Evolutionary conservation across 176 grass and related monocot genomes (phyloP).

Genomic region (Aegilops bicornis): DNA sequence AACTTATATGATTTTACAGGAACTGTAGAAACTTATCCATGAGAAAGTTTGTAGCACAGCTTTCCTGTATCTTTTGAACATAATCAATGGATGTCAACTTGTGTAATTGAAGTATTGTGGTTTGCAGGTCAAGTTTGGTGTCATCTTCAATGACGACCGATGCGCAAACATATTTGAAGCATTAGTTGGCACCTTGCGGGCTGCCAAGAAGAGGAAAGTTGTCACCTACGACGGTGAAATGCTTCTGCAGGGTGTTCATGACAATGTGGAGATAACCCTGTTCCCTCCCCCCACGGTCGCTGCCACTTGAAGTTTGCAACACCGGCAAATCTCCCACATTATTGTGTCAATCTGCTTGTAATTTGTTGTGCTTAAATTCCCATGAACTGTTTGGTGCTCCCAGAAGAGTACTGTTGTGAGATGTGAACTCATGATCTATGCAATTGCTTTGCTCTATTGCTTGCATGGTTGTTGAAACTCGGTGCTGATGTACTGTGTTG

Average conservation of each 20-base stretch:
- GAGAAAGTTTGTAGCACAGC: background rate
- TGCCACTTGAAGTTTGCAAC: slow-evolving; percentile 18
- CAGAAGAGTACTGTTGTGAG: background rate
- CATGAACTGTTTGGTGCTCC: slow-evolving; percentile 1
- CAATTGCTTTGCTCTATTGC: background rate
- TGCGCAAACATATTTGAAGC: slow-evolving; percentile 95
- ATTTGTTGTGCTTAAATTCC: slow-evolving; percentile 8
- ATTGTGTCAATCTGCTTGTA: background rate
- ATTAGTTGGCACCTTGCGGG: slow-evolving; percentile 78
- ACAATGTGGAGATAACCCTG: slow-evolving; percentile 84
- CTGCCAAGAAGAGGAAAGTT: slow-evolving; percentile 78
- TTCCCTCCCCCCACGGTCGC: slow-evolving; percentile 50
- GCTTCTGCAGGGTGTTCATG: slow-evolving; percentile 91
- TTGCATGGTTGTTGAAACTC: background rate
- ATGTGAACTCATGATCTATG: slow-evolving; percentile 1
- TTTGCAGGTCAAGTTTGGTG: slow-evolving; percentile 82
- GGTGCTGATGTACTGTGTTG: background rate
- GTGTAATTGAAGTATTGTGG: background rate
- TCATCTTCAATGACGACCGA: slow-evolving; percentile 85
- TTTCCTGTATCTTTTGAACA: background rate
- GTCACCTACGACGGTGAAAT: slow-evolving; percentile 73
- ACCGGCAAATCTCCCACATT: background rate
- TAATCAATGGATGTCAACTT: background rate
- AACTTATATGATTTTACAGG: background rate
- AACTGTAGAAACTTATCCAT: background rate